Evolutionary conservation across 805 yeast genomes (phyloP).

Genomic region (Myxozyma vanderwaltii): DNA sequence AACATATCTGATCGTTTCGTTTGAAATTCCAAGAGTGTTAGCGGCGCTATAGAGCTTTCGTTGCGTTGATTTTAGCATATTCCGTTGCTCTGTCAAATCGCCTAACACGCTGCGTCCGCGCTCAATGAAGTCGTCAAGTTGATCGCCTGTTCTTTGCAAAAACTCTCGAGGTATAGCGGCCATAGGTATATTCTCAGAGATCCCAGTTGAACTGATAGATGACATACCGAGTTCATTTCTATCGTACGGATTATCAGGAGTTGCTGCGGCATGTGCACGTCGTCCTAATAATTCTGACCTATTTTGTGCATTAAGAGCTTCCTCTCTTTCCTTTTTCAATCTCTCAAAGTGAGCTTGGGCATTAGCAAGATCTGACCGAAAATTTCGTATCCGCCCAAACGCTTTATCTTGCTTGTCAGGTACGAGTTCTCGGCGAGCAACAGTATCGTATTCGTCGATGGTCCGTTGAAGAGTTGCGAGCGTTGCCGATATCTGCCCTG

Average conservation of each 20-base stretch:
- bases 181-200: conserved; percentile 19
- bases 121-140: conserved; percentile 84
- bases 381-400: conserved; percentile 60
- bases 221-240: not conserved
- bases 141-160: conserved; percentile 67
- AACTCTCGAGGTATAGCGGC: conserved; percentile 55
- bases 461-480: conserved; percentile 75
- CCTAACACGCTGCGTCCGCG: conserved; percentile 86
- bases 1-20: conserved; percentile 75
- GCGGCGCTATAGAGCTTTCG: conserved; percentile 66
- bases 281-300: conserved; percentile 57
- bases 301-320: conserved; percentile 49
- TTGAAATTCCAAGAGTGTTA: conserved; percentile 81
- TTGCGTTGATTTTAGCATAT: conserved; percentile 64
- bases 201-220: not conserved
- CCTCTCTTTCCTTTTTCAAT: conserved; percentile 61
- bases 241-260: conserved; percentile 42
- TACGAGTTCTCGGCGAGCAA: conserved; percentile 60
- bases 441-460: conserved; percentile 63
- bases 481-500: conserved; percentile 72
- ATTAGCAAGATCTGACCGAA: conserved; percentile 50
- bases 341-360: conserved; percentile 54
- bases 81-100: conserved; percentile 83
- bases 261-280: conserved; percentile 41
- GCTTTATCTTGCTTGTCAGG: conserved; percentile 59